These are phyloP conservation scores for Ichthyophthirius multifiliis DNA, from an alignment of 169 alveolate species.

Conservation along the genomic window DNA sequence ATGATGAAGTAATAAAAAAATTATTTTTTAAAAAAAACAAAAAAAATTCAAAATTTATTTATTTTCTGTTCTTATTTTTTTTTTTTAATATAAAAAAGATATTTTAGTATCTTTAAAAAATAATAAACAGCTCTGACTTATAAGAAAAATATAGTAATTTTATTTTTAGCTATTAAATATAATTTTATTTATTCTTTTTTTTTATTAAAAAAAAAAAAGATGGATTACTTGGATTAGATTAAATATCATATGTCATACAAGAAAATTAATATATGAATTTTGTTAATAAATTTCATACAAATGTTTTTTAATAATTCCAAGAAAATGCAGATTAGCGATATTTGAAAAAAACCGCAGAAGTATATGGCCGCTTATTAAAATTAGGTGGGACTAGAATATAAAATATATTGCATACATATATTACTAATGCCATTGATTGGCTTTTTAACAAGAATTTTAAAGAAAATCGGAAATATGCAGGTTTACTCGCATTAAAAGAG, in stretches of 20 bases:
- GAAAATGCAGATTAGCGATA: conserved; percentile 10
- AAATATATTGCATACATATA: neutral
- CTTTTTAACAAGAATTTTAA: neutral
- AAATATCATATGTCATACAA: conserved; percentile 12
- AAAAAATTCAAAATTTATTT: neutral
- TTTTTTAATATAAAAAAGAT: neutral
- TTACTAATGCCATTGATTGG: conserved; percentile 9
- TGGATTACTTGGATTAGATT: conserved; percentile 25
- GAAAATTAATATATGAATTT: conserved; percentile 19
- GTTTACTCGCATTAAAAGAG: conserved; percentile 52
- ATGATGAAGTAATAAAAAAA: neutral
- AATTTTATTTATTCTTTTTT: neutral
- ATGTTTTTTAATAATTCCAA: conserved; percentile 16
- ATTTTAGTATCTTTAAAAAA: neutral
- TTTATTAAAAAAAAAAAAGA: conserved; percentile 12
- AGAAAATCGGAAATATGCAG: conserved; percentile 55
- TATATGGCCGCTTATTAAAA: conserved; percentile 33
- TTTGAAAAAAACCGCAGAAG: conserved; percentile 33
- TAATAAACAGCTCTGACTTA: neutral
- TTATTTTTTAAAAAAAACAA: neutral
- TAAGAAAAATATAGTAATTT: neutral
- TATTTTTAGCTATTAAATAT: neutral
- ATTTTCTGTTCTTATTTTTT: neutral
- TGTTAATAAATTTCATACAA: conserved; percentile 23
- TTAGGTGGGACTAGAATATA: conserved; percentile 30